Evolutionary conservation across 352 stramenopile genomes (phyloP).

Genomic region (Globisporangium megalacanthum): DNA sequence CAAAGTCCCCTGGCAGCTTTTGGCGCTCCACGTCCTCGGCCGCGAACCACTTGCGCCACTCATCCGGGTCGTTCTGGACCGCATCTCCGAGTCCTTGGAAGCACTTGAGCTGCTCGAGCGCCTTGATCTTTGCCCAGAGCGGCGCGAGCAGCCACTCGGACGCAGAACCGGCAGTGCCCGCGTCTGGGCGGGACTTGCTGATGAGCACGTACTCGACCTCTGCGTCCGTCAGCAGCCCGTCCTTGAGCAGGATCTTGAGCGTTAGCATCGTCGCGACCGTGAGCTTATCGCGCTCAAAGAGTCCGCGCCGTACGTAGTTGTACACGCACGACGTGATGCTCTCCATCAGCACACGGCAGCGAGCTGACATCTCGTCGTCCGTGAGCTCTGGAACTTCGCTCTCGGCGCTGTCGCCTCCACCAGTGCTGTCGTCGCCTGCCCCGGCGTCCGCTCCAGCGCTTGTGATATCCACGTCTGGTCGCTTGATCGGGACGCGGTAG

Average conservation of each 20-base stretch:
- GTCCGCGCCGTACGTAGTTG: constrained; percentile 92
- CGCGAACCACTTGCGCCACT: constrained; percentile 96
- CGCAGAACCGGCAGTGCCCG: constrained; percentile 90
- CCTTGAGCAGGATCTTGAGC: constrained; percentile 92
- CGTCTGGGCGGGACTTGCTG: constrained; percentile 78
- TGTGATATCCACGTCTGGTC: constrained; percentile 13
- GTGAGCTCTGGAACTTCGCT: constrained; percentile 52
- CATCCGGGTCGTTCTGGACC: constrained; percentile 96
- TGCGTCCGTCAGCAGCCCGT: constrained; percentile 68
- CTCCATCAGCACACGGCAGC: constrained; percentile 85
- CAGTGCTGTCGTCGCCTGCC: constrained; percentile 1
- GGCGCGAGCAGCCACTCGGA: constrained; percentile 89
- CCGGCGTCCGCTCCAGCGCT: constrained; percentile 14
- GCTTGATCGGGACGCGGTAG: constrained; percentile 78
- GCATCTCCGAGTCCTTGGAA: constrained; percentile 92
- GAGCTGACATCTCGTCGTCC: constrained; percentile 86
- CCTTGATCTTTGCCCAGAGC: constrained; percentile 93
- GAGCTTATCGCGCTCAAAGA: constrained; percentile 95
- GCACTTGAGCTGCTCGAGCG: constrained; percentile 87
- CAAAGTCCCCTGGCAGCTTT: constrained; percentile 92
- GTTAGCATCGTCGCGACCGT: constrained; percentile 93
- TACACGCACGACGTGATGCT: constrained; percentile 95
- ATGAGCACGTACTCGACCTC: constrained; percentile 93
- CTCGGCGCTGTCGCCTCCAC: neutral
- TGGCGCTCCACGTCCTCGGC: constrained; percentile 92